Percentiles rank a stretch among this genome's conserved stretches.
These are phyloP conservation scores for Phytophthora ramorum DNA, from an alignment of 352 stramenopile species.

Conservation along the genomic window DNA sequence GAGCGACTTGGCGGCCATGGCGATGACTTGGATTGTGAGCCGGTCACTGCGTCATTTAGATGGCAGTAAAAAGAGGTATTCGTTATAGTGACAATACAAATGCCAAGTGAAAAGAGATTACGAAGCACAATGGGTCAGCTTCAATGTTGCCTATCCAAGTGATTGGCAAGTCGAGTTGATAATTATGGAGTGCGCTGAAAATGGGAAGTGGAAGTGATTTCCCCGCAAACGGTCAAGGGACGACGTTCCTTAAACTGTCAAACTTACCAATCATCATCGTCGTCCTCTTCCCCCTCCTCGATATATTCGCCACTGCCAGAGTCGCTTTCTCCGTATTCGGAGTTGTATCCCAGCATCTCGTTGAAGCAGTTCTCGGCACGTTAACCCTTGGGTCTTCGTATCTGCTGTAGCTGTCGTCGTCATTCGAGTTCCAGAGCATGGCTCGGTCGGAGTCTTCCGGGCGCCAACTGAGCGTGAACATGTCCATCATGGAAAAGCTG, in stretches of 20 bases:
- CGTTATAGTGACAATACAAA: slow-evolving; percentile 1
- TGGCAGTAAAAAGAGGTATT: slow-evolving; percentile 14
- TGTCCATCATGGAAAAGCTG: slow-evolving; percentile 20
- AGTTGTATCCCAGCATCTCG: slow-evolving; percentile 13
- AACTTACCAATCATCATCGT: neutral
- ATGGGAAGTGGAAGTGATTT: neutral
- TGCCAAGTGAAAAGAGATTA: slow-evolving; percentile 7
- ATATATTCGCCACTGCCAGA: neutral
- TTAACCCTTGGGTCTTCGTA: neutral
- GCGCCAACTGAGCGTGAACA: slow-evolving; percentile 17
- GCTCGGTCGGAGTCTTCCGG: slow-evolving; percentile 7
- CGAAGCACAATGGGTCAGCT: slow-evolving; percentile 11
- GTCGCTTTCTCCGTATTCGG: neutral
- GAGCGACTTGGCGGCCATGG: slow-evolving; percentile 50
- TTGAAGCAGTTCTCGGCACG: slow-evolving; percentile 15
- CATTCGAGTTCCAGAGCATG: slow-evolving; percentile 13
- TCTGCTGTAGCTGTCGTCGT: slow-evolving; percentile 12
- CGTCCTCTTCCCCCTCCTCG: neutral
- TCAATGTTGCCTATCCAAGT: slow-evolving; percentile 9
- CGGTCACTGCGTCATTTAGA: slow-evolving; percentile 1
- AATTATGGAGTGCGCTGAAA: neutral
- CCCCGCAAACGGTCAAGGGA: no score
- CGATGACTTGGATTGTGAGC: slow-evolving; percentile 18
- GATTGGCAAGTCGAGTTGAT: neutral
- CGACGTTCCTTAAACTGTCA: no score